Conservation (phyloP, 2,329 filamentous ascomycete species). For the Venturia asperata region DNA sequence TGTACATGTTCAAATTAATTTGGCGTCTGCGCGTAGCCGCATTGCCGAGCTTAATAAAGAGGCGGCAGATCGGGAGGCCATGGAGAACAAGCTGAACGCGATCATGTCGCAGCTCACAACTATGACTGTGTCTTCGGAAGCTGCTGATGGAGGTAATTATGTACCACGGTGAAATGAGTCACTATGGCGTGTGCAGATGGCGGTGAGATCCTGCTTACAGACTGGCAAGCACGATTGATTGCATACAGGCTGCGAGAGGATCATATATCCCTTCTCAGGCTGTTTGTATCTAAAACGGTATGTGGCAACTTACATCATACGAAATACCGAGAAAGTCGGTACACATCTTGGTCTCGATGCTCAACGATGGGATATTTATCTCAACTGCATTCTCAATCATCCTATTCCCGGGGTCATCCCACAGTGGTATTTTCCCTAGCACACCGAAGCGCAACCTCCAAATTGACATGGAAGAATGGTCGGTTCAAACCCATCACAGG, state of each 20-base stretch:
- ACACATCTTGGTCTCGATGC: no score
- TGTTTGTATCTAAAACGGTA: no score
- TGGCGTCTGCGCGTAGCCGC: background rate
- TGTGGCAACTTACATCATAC: no score
- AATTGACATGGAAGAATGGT: background rate
- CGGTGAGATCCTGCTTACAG: no score
- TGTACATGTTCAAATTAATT: background rate
- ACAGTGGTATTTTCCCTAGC: background rate
- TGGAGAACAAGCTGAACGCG: background rate
- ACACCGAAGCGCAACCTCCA: slow-evolving; percentile 11
- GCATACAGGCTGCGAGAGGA: no score
- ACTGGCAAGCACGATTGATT: no score
- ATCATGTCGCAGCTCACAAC: background rate
- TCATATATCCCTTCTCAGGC: no score
- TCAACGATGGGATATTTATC: no score
- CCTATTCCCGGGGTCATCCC: background rate
- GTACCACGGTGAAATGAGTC: no score
- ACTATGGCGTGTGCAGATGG: no score
- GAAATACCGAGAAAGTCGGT: no score
- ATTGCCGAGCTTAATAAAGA: background rate
- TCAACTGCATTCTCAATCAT: no score
- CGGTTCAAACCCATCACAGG: background rate
- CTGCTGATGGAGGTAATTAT: background rate
- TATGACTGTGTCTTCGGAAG: background rate
- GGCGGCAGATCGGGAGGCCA: background rate